Conservation (phyloP, 2,329 filamentous ascomycete species). For the Epichloe typhina region DNA sequence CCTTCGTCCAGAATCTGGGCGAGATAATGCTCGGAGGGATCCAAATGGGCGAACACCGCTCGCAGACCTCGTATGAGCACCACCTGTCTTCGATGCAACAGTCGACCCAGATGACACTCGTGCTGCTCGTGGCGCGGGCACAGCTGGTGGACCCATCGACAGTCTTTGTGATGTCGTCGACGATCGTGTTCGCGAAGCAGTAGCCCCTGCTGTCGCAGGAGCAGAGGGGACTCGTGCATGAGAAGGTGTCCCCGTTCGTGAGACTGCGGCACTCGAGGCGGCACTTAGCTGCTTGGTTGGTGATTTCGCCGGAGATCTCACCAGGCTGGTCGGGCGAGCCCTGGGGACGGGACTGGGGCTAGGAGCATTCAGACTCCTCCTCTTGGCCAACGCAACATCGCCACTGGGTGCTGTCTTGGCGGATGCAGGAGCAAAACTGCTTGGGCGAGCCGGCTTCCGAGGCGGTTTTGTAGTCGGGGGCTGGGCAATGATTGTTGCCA, state of each 20-base stretch:
- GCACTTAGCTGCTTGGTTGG: slow-evolving; percentile 58
- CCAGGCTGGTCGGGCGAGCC: slow-evolving; percentile 41
- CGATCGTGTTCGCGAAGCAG: slow-evolving; percentile 37
- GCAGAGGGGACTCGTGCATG: slow-evolving; percentile 34
- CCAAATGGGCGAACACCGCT: slow-evolving; percentile 28
- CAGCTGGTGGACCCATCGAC: slow-evolving; percentile 55
- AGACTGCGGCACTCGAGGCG: slow-evolving; percentile 44
- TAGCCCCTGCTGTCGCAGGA: slow-evolving; percentile 10
- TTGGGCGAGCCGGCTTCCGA: slow-evolving; percentile 32
- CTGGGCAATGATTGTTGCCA: slow-evolving; percentile 47
- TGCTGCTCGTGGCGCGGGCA: slow-evolving; percentile 29
- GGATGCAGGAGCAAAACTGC: slow-evolving; percentile 32
- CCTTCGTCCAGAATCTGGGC: slow-evolving; percentile 27
- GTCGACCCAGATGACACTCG: slow-evolving; percentile 33
- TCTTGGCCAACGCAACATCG: slow-evolving; percentile 43
- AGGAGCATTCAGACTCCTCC: slow-evolving; percentile 57
- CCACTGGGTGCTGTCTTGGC: slow-evolving; percentile 25
- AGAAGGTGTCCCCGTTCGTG: slow-evolving; percentile 52
- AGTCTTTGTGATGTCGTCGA: slow-evolving; percentile 41
- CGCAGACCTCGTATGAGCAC: slow-evolving; percentile 22
- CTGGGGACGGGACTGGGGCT: slow-evolving; percentile 60
- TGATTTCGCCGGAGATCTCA: slow-evolving; percentile 63
- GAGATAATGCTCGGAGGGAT: slow-evolving; percentile 21
- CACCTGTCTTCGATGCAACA: slow-evolving; percentile 19
- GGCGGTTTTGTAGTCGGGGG: slow-evolving; percentile 27